Conservation (phyloP, 352 stramenopile genomes). For the Phytopythium aichiense region DNA sequence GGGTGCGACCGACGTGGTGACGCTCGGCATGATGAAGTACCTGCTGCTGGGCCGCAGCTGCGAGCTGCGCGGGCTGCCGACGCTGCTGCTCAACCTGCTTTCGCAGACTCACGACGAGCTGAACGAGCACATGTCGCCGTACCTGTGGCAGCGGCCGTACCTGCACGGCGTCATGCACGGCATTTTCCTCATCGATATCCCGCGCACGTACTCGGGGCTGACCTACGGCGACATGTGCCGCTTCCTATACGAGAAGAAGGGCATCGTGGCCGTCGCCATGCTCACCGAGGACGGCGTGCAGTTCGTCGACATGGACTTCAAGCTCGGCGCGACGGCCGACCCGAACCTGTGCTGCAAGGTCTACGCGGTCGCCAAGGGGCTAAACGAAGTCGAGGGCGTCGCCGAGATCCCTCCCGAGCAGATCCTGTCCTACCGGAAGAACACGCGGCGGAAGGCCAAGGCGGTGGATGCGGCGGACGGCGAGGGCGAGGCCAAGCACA, state of each 20-base stretch:
- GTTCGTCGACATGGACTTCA: conserved; percentile 77
- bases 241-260: conserved; percentile 74
- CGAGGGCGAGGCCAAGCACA: conserved; percentile 25
- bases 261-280: conserved; percentile 63
- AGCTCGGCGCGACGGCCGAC: conserved; percentile 64
- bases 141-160: conserved; percentile 66
- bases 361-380: conserved; percentile 60
- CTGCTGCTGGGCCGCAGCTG: conserved; percentile 66
- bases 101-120: conserved; percentile 51
- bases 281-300: conserved; percentile 59
- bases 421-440: conserved; percentile 75
- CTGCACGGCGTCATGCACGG: conserved; percentile 66
- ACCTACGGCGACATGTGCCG: conserved; percentile 76
- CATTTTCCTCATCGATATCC: conserved; percentile 75
- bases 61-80: conserved; percentile 59
- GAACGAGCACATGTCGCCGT: conserved; percentile 41
- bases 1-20: conserved; percentile 67
- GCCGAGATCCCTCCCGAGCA: conserved; percentile 65
- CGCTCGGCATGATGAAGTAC: conserved; percentile 68
- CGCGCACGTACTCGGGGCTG: conserved; percentile 72
- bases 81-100: conserved; percentile 64
- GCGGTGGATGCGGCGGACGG: conserved; percentile 20
- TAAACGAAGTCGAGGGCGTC: conserved; percentile 50
- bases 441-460: conserved; percentile 55
- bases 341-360: conserved; percentile 80